Base-by-base conservation (phyloP, 2,329 filamentous ascomycete genomes). In the Mycosphaerella arachidis region DNA sequence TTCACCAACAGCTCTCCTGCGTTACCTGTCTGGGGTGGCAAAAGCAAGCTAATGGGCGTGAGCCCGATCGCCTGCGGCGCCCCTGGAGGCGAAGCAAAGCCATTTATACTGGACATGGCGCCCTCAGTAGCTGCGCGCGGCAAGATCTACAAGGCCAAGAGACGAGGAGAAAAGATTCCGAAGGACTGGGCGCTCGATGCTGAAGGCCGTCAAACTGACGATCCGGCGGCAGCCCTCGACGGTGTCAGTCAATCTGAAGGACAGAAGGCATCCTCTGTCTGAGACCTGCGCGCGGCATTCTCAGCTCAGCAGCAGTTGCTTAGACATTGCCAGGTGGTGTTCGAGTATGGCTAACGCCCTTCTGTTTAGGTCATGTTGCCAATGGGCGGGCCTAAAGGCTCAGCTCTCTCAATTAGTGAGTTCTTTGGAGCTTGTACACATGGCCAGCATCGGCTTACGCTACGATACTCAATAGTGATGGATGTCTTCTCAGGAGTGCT, bases 371-470 rank as follows among this genome's bases (percentile, higher is more conserved):
- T 92, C 3, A 93, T 94, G 90, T 76, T 93, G 20, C 90, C 90
- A 0, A 92, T 94, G 88, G 90, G 90, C 2, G 90, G 91, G 0
- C 89, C 90, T 0, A 94, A 94, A 73, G 91, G 91, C 0, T 90
- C 87, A 1, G 91, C 83, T 0, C 73, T 94, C 45, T 79, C 88
- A 0, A 84, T 94, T 57, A 93, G 61, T 65, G 52, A 53, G 61
- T 31, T 30, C n/a, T 18, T 7, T 51, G 9, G 10, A 92, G 88
- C 6, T 9, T 7, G 27, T 29, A 16, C 31, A 5, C n/a, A 35
- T 52, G 16, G 20, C 35, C 33, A 30, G n/a, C 20, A 20, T 54
- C 18, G n/a, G 33, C 29, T 56, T n/a, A 55, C 35, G 20, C 6
- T 18, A 27, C 16, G 12, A 45, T 48, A 30, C 9, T 12, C 13